Evolutionary conservation across 805 yeast genomes (phyloP).

Genomic region (Clavispora santaluciae): DNA sequence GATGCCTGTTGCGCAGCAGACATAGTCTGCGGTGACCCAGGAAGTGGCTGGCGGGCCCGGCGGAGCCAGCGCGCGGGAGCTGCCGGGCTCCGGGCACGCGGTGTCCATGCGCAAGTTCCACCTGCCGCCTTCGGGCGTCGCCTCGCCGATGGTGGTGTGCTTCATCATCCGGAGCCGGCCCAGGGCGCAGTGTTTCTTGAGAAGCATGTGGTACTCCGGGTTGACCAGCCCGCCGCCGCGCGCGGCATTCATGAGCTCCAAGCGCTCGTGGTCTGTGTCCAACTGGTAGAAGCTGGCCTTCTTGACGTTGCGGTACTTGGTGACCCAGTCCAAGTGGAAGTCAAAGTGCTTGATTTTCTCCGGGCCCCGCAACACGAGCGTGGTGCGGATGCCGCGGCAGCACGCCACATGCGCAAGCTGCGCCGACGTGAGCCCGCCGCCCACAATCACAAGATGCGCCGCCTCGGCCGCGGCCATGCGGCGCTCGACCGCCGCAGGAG

Average conservation of each 20-base stretch:
- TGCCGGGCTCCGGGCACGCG: background rate
- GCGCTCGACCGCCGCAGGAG: constrained; percentile 10
- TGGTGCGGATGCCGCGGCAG: constrained; percentile 26
- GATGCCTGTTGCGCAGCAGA: constrained; percentile 41
- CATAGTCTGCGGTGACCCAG: constrained; percentile 23
- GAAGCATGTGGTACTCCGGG: constrained; percentile 36
- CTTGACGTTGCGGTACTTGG: constrained; percentile 43
- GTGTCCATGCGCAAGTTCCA: constrained; percentile 22
- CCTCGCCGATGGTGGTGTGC: constrained; percentile 22
- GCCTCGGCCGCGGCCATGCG: constrained; percentile 6
- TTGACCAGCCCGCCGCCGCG: constrained; percentile 44
- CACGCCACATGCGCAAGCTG: constrained; percentile 39
- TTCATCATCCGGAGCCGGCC: constrained; percentile 28
- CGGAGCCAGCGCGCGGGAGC: too few species aligned
- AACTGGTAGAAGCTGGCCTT: constrained; percentile 40
- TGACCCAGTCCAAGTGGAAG: constrained; percentile 46
- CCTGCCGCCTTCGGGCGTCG: constrained; percentile 4
- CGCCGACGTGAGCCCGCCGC: constrained; percentile 45
- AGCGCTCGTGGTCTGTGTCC: constrained; percentile 40
- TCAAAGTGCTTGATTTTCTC: constrained; percentile 44
- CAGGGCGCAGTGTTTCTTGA: constrained; percentile 23
- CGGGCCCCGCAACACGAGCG: constrained; percentile 31
- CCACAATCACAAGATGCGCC: constrained; percentile 31
- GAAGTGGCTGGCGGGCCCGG: too few species aligned
- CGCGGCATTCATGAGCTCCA: constrained; percentile 36